phyloP scores from a whole-genome alignment of 2,329 filamentous ascomycete genomes.

The Calonectria fujianensis region DNA sequence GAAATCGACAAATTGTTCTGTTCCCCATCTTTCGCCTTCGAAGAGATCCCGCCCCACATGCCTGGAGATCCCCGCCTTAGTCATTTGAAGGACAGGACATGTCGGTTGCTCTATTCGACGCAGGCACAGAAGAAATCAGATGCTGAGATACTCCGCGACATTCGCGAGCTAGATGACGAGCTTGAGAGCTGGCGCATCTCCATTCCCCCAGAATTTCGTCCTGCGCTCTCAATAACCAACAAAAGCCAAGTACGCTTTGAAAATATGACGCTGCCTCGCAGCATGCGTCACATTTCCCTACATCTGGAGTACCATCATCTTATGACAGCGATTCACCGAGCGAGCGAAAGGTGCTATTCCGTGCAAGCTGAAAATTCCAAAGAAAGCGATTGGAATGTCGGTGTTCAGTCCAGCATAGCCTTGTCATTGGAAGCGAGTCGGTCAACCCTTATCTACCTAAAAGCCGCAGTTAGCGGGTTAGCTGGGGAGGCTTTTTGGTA shows the following conservation, averaged over 20 bases:
- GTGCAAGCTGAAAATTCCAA: slow-evolving; percentile 44
- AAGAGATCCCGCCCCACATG: slow-evolving; percentile 55
- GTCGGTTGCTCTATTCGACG: slow-evolving; percentile 68
- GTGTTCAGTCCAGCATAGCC: slow-evolving; percentile 70
- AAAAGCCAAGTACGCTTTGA: neutral
- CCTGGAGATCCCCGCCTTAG: slow-evolving; percentile 69
- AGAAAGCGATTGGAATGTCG: slow-evolving; percentile 60
- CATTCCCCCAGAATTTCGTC: slow-evolving; percentile 65
- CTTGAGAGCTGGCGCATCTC: slow-evolving; percentile 72
- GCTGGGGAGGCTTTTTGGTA: slow-evolving; percentile 69
- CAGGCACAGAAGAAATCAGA: slow-evolving; percentile 69
- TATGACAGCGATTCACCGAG: slow-evolving; percentile 72
- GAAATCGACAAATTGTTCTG: slow-evolving; percentile 33
- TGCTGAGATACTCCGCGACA: slow-evolving; percentile 71
- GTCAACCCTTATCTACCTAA: slow-evolving; percentile 69
- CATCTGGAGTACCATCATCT: slow-evolving; percentile 73
- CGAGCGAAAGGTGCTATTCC: slow-evolving; percentile 67
- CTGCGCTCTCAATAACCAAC: slow-evolving; percentile 63
- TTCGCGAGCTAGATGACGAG: slow-evolving; percentile 73
- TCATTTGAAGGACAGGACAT: slow-evolving; percentile 70
- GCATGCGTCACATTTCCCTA: slow-evolving; percentile 68
- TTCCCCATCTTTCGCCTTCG: neutral
- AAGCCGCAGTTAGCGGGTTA: slow-evolving; percentile 63
- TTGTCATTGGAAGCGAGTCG: slow-evolving; percentile 73
- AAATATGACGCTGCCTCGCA: slow-evolving; percentile 47